Base-by-base conservation (phyloP, 2,329 filamentous ascomycete species). In the Thielaviopsis euricoi region DNA sequence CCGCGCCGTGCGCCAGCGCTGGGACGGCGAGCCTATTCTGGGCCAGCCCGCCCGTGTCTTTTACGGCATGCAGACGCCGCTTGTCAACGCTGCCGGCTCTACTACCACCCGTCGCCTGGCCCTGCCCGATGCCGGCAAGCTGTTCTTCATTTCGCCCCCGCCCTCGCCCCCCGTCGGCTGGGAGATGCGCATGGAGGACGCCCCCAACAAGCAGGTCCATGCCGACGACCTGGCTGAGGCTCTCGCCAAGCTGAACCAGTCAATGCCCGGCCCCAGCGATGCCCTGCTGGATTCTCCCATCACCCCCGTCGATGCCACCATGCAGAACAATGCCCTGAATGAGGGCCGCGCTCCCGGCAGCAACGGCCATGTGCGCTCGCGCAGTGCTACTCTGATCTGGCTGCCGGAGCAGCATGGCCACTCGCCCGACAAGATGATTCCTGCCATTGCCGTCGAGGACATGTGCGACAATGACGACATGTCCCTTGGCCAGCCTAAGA, bases 1-100 rank as follows among this genome's bases (percentile, higher is more conserved):
- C 58, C 81, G 87, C 64, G 74, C 76, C 58, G 85, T 91, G 58
- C 83, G 86, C 62, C 74, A 81, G 63, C 75, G 84, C 58, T 86
- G 89, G 71, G 86, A 93, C 65, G 83, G 84, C 64, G 84, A 89
- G 71, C 73, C 74, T 23, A 76, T 91, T 63, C 79, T 90, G 71
- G 87, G 86, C 64, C 76, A 83, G 68, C 75, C 77, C 57, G 78
- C 85, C 64, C 78, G 79, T 62, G 79, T 89, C 64, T 89, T 84
- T 73, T 86, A 83, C 64, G 82, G 83, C 64, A 33, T 33, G 29
- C 29, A 33, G 7, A 33, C 29, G 29, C 29, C 29, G 29, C 76
- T 81, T 65, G 71, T 74, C 53, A 85, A 82, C 0, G 74, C 77
- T n/a, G 69, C 83, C 56, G 71, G 79, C 64, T 66, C 61, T 55